These are phyloP conservation scores for Phalaenopsis aphrodite DNA, from an alignment of 106 monocot species.

Conservation along the genomic window DNA sequence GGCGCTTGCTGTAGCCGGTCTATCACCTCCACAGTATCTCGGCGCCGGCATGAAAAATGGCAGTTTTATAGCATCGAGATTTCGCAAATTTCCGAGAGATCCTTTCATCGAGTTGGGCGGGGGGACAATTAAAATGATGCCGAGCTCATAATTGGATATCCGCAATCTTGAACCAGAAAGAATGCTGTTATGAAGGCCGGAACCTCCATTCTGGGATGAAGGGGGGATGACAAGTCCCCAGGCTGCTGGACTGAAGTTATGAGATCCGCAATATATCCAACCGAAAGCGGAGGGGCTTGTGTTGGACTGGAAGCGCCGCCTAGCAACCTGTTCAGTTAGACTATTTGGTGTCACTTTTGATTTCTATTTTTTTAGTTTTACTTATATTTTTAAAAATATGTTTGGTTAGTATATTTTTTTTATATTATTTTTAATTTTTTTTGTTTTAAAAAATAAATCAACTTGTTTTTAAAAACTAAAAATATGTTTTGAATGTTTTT, in stretches of 20 bases:
- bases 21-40: constrained; percentile 42
- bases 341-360: too few species aligned
- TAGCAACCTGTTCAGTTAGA: constrained; percentile 36
- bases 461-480: too few species aligned
- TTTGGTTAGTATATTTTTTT: too few species aligned
- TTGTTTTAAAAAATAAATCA: too few species aligned
- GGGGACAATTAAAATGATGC: constrained; percentile 47
- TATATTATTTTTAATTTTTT: too few species aligned
- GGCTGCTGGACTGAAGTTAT: constrained; percentile 94
- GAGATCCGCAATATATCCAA: constrained; percentile 86
- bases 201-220: constrained; percentile 15
- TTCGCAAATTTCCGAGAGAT: constrained; percentile 1
- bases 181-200: background rate
- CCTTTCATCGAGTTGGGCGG: constrained; percentile 11
- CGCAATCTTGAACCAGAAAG: constrained; percentile 21
- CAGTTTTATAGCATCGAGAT: constrained; percentile 47
- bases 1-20: constrained; percentile 64
- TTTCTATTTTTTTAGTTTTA: too few species aligned
- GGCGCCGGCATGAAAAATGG: constrained; percentile 82
- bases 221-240: constrained; percentile 47
- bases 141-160: constrained; percentile 90
- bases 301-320: constrained; percentile 55
- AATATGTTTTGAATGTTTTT: too few species aligned
- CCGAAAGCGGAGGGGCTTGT: constrained; percentile 40
- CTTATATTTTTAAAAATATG: too few species aligned